Evolutionary conservation across 2,329 filamentous ascomycete genomes (phyloP).

Genomic region (Colletotrichum coccodes): DNA sequence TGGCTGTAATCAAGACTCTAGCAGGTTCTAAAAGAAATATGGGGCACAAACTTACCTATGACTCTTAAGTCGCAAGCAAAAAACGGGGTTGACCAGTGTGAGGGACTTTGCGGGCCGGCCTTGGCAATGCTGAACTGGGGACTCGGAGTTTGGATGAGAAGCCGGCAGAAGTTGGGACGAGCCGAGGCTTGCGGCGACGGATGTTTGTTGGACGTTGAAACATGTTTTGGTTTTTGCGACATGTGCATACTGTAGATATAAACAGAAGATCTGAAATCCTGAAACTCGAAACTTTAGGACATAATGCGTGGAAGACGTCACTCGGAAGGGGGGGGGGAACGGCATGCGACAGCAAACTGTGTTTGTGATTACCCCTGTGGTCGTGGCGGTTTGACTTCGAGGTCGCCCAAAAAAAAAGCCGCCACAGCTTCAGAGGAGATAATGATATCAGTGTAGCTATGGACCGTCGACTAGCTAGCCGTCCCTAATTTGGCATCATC

Average conservation of each 20-base stretch:
- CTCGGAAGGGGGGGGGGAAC: neutral
- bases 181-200: neutral
- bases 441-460: constrained; percentile 30
- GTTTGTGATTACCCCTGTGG: constrained; percentile 11
- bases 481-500: constrained; percentile 30
- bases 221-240: constrained; percentile 12
- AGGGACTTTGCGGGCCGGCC: constrained; percentile 13
- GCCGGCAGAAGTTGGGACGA: constrained; percentile 14
- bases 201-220: constrained; percentile 22
- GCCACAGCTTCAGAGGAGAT: constrained; percentile 3
- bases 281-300: neutral
- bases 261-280: neutral
- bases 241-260: neutral
- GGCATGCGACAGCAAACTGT: neutral
- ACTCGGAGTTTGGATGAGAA: constrained; percentile 20
- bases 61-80: neutral
- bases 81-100: neutral
- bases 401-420: neutral
- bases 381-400: neutral
- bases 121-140: neutral
- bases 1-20: constrained; percentile 8
- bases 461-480: constrained; percentile 32
- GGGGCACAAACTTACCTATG: constrained; percentile 14
- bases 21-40: constrained; percentile 18
- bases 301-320: neutral